Conservation (phyloP, 2,329 filamentous ascomycete genomes). For the Diplocarpon mali region DNA sequence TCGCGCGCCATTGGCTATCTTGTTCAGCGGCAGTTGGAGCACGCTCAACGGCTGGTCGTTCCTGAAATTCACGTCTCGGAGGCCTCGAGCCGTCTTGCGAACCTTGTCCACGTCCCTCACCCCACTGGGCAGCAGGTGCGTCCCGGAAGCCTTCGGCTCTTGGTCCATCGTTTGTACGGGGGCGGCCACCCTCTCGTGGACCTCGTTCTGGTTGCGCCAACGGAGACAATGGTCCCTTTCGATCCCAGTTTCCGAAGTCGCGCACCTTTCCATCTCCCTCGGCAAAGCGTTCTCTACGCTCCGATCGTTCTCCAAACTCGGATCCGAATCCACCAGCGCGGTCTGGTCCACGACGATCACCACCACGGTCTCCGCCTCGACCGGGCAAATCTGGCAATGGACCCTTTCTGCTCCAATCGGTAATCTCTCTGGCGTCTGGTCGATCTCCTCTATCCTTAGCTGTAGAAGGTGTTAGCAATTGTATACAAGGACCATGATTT, state of each 20-base stretch:
- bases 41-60: conserved; percentile 56
- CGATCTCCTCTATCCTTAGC: conserved; percentile 65
- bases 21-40: conserved; percentile 79
- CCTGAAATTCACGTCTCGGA: conserved; percentile 65
- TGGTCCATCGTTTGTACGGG: conserved; percentile 48
- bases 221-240: conserved; percentile 81
- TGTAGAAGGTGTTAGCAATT: conserved; percentile 30
- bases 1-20: conserved; percentile 85
- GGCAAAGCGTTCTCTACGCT: conserved; percentile 59
- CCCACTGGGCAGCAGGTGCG: conserved; percentile 63
- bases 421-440: conserved; percentile 67
- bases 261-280: conserved; percentile 65
- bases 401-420: conserved; percentile 88
- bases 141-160: conserved; percentile 47
- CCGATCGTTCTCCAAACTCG: conserved; percentile 44
- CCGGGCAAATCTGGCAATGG: conserved; percentile 66
- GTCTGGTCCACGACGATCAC: conserved; percentile 35
- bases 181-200: conserved; percentile 46
- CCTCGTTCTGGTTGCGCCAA: conserved; percentile 42
- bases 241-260: conserved; percentile 87
- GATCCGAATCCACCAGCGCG: conserved; percentile 29
- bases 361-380: conserved; percentile 31
- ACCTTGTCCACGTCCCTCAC: conserved; percentile 44
- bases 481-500: conserved; percentile 6
- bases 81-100: conserved; percentile 70